phyloP scores from a whole-genome alignment of 352 stramenopile genomes.

The Peronospora belbahrii region DNA sequence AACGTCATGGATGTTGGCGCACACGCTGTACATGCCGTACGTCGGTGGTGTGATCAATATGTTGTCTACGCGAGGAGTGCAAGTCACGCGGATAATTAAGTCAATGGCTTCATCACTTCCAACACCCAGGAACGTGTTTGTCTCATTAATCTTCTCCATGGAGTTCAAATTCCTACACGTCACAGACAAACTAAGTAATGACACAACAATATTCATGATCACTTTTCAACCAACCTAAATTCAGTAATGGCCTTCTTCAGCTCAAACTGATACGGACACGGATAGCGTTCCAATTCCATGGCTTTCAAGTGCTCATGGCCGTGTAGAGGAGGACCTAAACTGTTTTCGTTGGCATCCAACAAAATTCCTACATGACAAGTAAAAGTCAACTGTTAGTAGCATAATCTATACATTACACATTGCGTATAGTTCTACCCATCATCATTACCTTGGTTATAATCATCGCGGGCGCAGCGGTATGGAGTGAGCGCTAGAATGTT shows the following conservation, averaged over 20 bases:
- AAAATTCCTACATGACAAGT: slow-evolving; percentile 71
- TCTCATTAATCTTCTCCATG: slow-evolving; percentile 52
- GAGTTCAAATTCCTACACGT: slow-evolving; percentile 40
- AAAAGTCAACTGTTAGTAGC: background rate
- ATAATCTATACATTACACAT: background rate
- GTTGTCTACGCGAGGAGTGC: slow-evolving; percentile 86
- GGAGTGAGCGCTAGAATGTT: slow-evolving; percentile 95
- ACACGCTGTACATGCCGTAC: slow-evolving; percentile 99
- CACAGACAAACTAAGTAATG: background rate
- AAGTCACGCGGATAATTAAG: slow-evolving; percentile 96
- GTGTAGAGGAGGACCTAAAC: slow-evolving; percentile 84
- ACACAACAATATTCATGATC: slow-evolving; percentile 5
- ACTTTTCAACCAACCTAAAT: slow-evolving; percentile 40
- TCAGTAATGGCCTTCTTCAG: slow-evolving; percentile 90
- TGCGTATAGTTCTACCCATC: background rate
- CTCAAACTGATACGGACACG: slow-evolving; percentile 90
- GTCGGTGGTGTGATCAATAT: slow-evolving; percentile 96
- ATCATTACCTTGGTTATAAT: slow-evolving; percentile 85
- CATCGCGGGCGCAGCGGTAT: slow-evolving; percentile 96
- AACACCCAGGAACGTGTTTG: slow-evolving; percentile 97
- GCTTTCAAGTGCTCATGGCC: slow-evolving; percentile 60
- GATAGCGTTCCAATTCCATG: slow-evolving; percentile 91
- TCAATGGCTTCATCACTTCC: slow-evolving; percentile 98
- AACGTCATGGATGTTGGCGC: slow-evolving; percentile 97
- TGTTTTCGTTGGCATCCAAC: slow-evolving; percentile 98